These are phyloP conservation scores for Hypoxylon sp. DNA, from an alignment of 2,329 filamentous ascomycete genomes.

Conservation along the genomic window DNA sequence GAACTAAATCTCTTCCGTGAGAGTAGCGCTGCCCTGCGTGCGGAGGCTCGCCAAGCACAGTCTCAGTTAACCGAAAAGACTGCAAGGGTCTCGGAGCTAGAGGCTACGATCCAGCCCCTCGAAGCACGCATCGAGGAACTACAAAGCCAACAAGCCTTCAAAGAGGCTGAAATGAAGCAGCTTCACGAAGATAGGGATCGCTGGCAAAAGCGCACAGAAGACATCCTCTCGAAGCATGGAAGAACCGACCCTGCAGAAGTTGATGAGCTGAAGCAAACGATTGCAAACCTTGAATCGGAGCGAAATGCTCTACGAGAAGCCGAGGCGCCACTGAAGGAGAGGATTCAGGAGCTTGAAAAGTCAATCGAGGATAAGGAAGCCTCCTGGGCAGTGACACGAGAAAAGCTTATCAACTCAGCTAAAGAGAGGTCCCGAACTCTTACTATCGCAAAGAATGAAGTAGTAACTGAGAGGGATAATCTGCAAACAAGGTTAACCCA, in stretches of 20 bases:
- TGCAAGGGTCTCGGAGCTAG: constrained; percentile 76
- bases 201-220: constrained; percentile 95
- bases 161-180: constrained; percentile 87
- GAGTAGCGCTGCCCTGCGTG: constrained; percentile 89
- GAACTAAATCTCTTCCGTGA: constrained; percentile 96
- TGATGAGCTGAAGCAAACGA: constrained; percentile 84
- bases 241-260: constrained; percentile 93
- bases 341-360: constrained; percentile 61
- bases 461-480: constrained; percentile 60
- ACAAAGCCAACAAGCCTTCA: constrained; percentile 80
- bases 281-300: constrained; percentile 72
- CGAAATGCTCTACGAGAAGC: constrained; percentile 63
- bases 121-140: constrained; percentile 82
- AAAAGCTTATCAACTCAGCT: constrained; percentile 67
- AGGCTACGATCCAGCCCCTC: constrained; percentile 80
- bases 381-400: constrained; percentile 61
- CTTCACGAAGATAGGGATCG: constrained; percentile 91
- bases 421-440: constrained; percentile 67
- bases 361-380: constrained; percentile 63
- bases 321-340: constrained; percentile 61
- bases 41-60: constrained; percentile 83
- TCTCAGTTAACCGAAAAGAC: constrained; percentile 78
- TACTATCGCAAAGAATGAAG: constrained; percentile 52
- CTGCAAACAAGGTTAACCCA: constrained; percentile 61
- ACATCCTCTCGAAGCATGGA: constrained; percentile 95